Percentiles rank a stretch among this genome's conserved stretches.
Evolutionary conservation across 139 green algal species (phyloP).

Genomic region (Chlamydomonas incerta): DNA sequence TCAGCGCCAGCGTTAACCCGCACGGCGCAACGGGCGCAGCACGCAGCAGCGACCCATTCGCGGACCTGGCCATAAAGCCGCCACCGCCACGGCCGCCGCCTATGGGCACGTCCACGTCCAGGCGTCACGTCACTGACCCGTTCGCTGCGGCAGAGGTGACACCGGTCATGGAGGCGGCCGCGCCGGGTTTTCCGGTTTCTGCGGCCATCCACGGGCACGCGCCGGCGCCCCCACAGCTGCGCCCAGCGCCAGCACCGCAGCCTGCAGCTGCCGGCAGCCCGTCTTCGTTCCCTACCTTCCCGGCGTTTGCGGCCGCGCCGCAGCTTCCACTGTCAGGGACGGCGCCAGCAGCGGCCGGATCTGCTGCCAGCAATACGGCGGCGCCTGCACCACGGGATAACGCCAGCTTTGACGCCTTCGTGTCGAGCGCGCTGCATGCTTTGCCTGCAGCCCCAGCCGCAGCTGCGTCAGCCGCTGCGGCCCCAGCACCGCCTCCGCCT

Average conservation of each 20-base stretch:
- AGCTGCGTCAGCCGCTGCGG: background rate
- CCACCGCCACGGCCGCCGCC: background rate
- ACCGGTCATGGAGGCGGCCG: background rate
- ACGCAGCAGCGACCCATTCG: conserved; percentile 25
- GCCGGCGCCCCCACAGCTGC: background rate
- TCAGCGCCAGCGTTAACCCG: conserved; percentile 1
- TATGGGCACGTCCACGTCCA: background rate
- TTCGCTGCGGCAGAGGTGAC: background rate
- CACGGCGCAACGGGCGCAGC: background rate
- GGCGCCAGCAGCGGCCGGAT: too few species aligned
- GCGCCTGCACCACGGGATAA: background rate
- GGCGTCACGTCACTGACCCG: background rate
- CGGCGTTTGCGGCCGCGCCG: background rate
- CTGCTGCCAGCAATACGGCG: background rate
- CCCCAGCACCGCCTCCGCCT: background rate
- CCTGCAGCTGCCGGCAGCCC: too few species aligned
- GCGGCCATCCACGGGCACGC: background rate
- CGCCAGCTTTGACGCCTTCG: background rate
- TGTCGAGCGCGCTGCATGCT: too few species aligned
- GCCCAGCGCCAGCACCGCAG: background rate
- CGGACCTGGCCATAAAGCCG: conserved; percentile 12
- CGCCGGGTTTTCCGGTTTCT: conserved; percentile 15
- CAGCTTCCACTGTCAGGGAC: too few species aligned
- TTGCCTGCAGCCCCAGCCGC: background rate
- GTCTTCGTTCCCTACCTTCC: background rate